Evolutionary conservation across 2,329 filamentous ascomycete species (phyloP), one percentile per base, ranked within the genome.

Genomic region (Paecilomyces variotii): DNA sequence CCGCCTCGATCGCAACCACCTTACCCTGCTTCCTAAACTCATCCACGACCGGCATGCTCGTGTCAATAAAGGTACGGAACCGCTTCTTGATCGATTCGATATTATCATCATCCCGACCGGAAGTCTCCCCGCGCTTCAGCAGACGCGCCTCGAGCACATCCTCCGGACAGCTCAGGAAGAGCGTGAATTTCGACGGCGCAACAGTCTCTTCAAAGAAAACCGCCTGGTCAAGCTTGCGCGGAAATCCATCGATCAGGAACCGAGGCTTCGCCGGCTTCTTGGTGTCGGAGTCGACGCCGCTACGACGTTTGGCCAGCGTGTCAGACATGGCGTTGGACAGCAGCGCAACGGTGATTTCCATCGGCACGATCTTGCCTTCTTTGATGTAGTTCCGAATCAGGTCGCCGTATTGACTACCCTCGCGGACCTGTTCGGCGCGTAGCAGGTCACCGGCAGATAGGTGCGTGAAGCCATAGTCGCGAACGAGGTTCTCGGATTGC

Each of bases 161-260:
- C 80, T 97, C 94, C 5, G 91, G 88, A 71, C 91, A 96, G 76
- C 96, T 91, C 73, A 92, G 93, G 81, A 99, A 99, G 61, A 99
- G 82, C 2, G 95, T 94, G 69, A 96, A 87, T 72, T 85, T 84
- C 59, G 89, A 90, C 10, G 86, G 87, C 70, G 91, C 94, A 55
- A 99, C 93, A 3, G 87, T 82, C 74, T 91, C 84, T 79, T 99
- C 94, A 72, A 99, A 99, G 77, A 91, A 92, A 64, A 91, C 74
- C 12, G 93, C 94, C 82, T 99, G 94, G 80, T 97, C 94, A 80
- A 97, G 89, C 80, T 99, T 96, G 68, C 94, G 86, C 32, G 94
- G 94, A 80, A 97, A 99, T 11, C 94, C 86, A 64, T 88, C 86
- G 61, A 88, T 85, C 63, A 88, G 70, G 80, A 97, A 97, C 68